phyloP scores from a whole-genome alignment of 1,284 basidiomycete species.

The Xerocomus amazonicus region DNA sequence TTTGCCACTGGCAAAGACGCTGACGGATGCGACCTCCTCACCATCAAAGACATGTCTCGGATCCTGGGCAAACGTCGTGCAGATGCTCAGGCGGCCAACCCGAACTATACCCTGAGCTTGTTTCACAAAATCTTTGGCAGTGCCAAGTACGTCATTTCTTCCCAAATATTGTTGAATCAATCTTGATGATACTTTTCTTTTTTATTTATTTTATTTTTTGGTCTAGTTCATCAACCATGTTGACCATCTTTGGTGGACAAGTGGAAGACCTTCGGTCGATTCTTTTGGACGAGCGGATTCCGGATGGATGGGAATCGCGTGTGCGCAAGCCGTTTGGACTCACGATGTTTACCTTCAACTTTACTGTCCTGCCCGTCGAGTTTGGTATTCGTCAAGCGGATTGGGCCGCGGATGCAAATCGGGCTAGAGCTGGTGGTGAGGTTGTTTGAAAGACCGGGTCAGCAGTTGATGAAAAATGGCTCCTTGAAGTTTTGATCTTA shows the following conservation, averaged over 20 bases:
- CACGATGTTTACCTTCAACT: slow-evolving; percentile 57
- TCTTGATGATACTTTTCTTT: too few relatives aligned
- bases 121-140: slow-evolving; percentile 62
- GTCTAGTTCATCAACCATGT: slow-evolving; percentile 19
- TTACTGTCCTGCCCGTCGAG: slow-evolving; percentile 52
- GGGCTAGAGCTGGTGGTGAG: too few relatives aligned
- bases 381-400: slow-evolving; percentile 39
- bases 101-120: slow-evolving; percentile 45
- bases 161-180: background rate
- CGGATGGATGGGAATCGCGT: slow-evolving; percentile 65
- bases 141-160: slow-evolving; percentile 50
- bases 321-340: slow-evolving; percentile 53
- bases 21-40: slow-evolving; percentile 46
- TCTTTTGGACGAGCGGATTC: slow-evolving; percentile 62
- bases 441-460: too few relatives aligned
- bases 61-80: slow-evolving; percentile 55
- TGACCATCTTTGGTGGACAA: slow-evolving; percentile 60
- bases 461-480: too few relatives aligned
- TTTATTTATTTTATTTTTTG: too few relatives aligned
- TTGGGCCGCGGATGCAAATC: slow-evolving; percentile 18
- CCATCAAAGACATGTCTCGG: slow-evolving; percentile 53
- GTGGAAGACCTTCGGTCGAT: slow-evolving; percentile 52
- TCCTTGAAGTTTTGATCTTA: too few relatives aligned
- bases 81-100: slow-evolving; percentile 51
- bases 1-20: slow-evolving; percentile 56